Evolutionary conservation across 106 monocot genomes (phyloP).

Genomic region (Dendrobium catenatum): DNA sequence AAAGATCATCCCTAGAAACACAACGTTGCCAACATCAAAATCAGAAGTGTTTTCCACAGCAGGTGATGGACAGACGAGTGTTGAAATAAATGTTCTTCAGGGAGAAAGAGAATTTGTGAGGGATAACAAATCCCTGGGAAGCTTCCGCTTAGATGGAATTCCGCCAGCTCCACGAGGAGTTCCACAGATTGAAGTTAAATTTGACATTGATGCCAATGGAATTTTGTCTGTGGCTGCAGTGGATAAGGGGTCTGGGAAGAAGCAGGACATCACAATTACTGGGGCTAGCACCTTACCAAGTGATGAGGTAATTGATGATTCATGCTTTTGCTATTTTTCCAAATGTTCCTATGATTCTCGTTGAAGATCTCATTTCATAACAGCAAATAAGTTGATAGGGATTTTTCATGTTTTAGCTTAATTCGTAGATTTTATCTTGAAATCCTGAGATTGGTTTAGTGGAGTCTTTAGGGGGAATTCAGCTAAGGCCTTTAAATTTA

Average conservation of each 20-base stretch:
- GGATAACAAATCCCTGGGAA: conserved; percentile 86
- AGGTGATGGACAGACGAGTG: conserved; percentile 85
- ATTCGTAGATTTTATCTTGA: too few species aligned
- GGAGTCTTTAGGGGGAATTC: too few species aligned
- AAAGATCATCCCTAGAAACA: conserved; percentile 94
- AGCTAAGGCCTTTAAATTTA: too few species aligned
- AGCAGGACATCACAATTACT: conserved; percentile 74
- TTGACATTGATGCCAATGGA: conserved; percentile 94
- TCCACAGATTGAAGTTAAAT: conserved; percentile 91
- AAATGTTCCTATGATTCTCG: too few species aligned
- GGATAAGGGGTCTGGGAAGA: conserved; percentile 71
- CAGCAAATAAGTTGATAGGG: too few species aligned
- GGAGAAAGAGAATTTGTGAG: conserved; percentile 90
- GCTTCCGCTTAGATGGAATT: conserved; percentile 88
- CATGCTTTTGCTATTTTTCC: too few species aligned
- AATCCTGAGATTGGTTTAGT: too few species aligned
- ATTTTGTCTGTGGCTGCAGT: conserved; percentile 75
- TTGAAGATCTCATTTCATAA: too few species aligned
- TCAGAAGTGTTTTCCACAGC: conserved; percentile 93
- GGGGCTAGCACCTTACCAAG: conserved; percentile 56
- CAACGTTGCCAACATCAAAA: conserved; percentile 85
- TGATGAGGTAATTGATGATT: conserved; percentile 45
- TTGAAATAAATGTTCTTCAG: conserved; percentile 86
- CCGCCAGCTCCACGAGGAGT: conserved; percentile 88
- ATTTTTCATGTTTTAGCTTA: too few species aligned